These are phyloP conservation scores for Salix suchowensis DNA, from an alignment of 345 rosid genomes.

Conservation along the genomic window DNA sequence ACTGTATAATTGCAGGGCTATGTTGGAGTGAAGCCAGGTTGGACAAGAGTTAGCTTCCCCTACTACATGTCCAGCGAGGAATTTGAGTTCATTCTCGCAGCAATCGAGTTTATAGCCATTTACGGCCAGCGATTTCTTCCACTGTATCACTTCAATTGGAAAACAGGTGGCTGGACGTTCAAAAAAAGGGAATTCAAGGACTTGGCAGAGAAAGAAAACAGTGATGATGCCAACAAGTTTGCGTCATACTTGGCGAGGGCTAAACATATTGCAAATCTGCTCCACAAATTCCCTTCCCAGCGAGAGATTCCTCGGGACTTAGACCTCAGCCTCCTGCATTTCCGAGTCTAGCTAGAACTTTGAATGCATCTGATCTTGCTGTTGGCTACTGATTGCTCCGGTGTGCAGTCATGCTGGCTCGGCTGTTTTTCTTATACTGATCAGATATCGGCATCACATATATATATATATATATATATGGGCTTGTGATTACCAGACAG, in stretches of 20 bases:
- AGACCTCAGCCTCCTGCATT: slow-evolving; percentile 20
- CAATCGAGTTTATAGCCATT: slow-evolving; percentile 42
- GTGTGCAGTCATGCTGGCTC: not conserved
- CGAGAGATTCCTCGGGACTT: slow-evolving; percentile 9
- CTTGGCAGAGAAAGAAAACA: not conserved
- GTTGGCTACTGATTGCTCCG: not conserved
- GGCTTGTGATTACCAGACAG: no score
- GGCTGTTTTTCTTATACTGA: no score
- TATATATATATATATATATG: no score
- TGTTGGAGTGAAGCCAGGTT: slow-evolving; percentile 48
- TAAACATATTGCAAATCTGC: slow-evolving; percentile 28
- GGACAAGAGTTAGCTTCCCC: slow-evolving; percentile 68
- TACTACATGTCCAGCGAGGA: slow-evolving; percentile 54
- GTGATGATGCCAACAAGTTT: not conserved
- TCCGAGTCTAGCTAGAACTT: slow-evolving; percentile 28
- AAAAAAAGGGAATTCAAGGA: slow-evolving; percentile 26
- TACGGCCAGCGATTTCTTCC: slow-evolving; percentile 53
- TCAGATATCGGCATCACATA: no score
- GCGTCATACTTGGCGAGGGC: slow-evolving; percentile 28
- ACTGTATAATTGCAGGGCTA: slow-evolving; percentile 23
- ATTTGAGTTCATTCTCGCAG: slow-evolving; percentile 45
- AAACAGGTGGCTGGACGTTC: slow-evolving; percentile 42
- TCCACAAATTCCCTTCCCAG: slow-evolving; percentile 36
- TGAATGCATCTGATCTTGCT: not conserved
- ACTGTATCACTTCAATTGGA: slow-evolving; percentile 37